Conservation (phyloP, 441 rosid genomes). For the Gossypium davidsonii region DNA sequence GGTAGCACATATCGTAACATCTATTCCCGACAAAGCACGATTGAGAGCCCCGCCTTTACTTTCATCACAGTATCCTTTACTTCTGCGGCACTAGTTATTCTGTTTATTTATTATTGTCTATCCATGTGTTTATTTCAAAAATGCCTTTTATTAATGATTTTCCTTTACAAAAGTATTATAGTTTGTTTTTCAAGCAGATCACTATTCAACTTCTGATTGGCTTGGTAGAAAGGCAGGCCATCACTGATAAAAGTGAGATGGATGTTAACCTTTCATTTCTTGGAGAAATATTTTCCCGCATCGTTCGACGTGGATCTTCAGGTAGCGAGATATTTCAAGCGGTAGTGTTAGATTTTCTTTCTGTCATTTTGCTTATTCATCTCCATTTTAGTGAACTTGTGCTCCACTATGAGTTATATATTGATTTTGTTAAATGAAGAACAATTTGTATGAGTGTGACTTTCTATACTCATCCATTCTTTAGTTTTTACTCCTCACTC, state of each 20-base stretch:
- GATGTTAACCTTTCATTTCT: constrained; percentile 44
- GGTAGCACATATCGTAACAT: constrained; percentile 69
- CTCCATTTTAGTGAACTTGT: neutral
- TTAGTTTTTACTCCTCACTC: constrained; percentile 2
- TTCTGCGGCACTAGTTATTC: constrained; percentile 11
- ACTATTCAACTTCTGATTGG: constrained; percentile 55
- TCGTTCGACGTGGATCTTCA: constrained; percentile 90
- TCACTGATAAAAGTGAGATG: constrained; percentile 20
- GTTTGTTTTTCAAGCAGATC: constrained; percentile 77
- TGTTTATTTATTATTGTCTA: neutral
- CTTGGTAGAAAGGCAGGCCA: constrained; percentile 39
- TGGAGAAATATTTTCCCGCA: constrained; percentile 73
- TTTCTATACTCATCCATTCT: neutral
- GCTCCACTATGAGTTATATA: constrained; percentile 2
- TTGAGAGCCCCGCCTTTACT: constrained; percentile 50
- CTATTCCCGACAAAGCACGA: constrained; percentile 88
- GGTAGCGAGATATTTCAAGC: constrained; percentile 38
- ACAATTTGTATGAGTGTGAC: neutral
- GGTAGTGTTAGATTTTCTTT: constrained; percentile 11
- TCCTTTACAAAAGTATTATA: constrained; percentile 43
- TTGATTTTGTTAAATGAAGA: neutral
- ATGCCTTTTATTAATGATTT: constrained; percentile 22
- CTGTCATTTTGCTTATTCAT: neutral
- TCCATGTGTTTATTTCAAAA: constrained; percentile 12
- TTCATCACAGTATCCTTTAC: constrained; percentile 88